Conservation (phyloP, 1,284 basidiomycete species). For the Marasmius oreades region DNA sequence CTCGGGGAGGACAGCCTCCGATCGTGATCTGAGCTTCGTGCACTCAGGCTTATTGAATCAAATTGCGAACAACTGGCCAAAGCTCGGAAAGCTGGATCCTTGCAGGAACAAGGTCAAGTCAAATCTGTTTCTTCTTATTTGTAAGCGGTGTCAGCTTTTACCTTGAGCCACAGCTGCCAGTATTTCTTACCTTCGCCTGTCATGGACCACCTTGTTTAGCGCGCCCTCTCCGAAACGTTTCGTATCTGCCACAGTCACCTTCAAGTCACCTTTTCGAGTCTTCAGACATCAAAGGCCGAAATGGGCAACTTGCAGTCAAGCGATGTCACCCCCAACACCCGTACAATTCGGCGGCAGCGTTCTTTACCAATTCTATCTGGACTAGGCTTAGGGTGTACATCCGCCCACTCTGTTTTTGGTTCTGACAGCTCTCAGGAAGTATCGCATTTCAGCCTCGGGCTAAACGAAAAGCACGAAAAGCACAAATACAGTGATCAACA, state of each 20-base stretch:
- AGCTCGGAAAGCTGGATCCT: not conserved
- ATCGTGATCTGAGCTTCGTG: no score
- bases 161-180: not conserved
- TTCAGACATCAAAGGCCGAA: not conserved
- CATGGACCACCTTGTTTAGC: conserved; percentile 2
- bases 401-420: conserved; percentile 29
- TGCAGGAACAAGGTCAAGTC: not conserved
- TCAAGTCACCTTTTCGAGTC: not conserved
- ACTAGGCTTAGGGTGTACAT: conserved; percentile 34
- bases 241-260: not conserved
- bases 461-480: conserved; percentile 24
- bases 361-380: conserved; percentile 28
- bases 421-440: conserved; percentile 27
- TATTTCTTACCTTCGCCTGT: not conserved
- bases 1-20: no score
- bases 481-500: conserved; percentile 27
- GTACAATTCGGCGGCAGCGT: conserved; percentile 8
- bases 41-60: no score
- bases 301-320: conserved; percentile 15
- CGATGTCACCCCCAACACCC: conserved; percentile 1
- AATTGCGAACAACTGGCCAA: not conserved
- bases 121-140: not conserved
- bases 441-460: conserved; percentile 10
- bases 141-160: not conserved
- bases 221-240: not conserved